Evolutionary conservation across 331 rosid species (phyloP), one percentile per base, ranked within the genome.

Genomic region (Acacia concinna): DNA sequence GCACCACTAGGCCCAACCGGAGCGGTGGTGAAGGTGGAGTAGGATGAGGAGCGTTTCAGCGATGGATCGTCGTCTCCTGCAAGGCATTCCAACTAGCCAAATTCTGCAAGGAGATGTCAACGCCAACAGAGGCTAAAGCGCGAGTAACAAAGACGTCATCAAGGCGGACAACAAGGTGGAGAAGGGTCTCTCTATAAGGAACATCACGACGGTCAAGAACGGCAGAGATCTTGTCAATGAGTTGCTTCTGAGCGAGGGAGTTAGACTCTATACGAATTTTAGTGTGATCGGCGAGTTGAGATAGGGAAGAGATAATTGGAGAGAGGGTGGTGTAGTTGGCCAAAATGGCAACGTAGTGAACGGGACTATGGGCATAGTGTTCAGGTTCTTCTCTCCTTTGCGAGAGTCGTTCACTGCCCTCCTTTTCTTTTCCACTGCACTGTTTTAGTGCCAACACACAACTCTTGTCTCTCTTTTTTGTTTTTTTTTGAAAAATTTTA

Each of bases 1-100:
- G 5, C 98, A 92, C 98, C 98, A 94, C 87, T 94, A 92, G 5
- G 90, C 87, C 98, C 97, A 94, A 2, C 97, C 97, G 17, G 92
- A 83, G 32, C 90, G 98, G 85, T 94, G 98, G 82, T 94, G 97
- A 10, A 70, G 86, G 27, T 89, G 87, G 47, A 92, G 94, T 0
- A 94, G 97, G 0, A 89, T 32, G 23, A 81, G n/a, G 79, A 0
- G 98, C 83, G 68, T 88, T 82, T 20, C 95, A 86, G 5, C 98
- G 92, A 56, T 97, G 91, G 21, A 94, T n/a, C n/a, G n/a, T 74
- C 14, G 98, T 97, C 78, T 94, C 98, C 87, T 94, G 98, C 6
- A 94, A 67, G 8, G 98, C 91, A 47, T 92, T 94, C 98, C 97
- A 94, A 0, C 98, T 97, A 0, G 95, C 86, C 1, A 92, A 84